Evolutionary conservation across 2,329 filamentous ascomycete genomes (phyloP).

Genomic region (Colletotrichum sp.): DNA sequence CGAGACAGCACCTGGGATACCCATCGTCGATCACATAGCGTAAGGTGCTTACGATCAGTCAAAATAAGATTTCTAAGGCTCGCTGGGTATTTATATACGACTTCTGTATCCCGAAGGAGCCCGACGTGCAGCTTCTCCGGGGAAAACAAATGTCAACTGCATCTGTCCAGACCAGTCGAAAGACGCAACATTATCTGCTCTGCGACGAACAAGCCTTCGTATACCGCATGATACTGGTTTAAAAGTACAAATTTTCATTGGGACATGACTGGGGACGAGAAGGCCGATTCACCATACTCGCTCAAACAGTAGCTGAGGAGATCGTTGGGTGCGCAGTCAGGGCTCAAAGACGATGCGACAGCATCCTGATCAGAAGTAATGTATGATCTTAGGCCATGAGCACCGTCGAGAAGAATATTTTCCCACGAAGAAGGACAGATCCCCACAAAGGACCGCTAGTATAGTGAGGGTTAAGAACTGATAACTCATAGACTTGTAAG

Average conservation of each 20-base stretch:
- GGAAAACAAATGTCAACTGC: rapidly evolving
- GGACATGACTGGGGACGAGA: rapidly evolving
- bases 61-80: too few relatives aligned
- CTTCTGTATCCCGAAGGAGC: background rate
- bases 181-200: background rate
- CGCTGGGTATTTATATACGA: background rate
- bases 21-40: rapidly evolving
- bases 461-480: background rate
- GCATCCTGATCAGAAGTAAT: rapidly evolving
- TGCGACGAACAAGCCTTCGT: rapidly evolving
- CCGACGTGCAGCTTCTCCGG: rapidly evolving
- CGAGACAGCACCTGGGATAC: rapidly evolving
- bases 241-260: rapidly evolving
- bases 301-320: background rate
- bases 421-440: background rate
- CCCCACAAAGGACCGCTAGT: background rate
- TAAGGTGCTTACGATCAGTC: background rate
- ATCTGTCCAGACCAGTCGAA: rapidly evolving
- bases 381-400: rapidly evolving
- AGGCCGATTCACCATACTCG: background rate
- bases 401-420: background rate
- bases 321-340: background rate
- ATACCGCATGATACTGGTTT: rapidly evolving
- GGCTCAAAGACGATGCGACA: background rate
- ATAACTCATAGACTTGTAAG: background rate